Percentiles rank a stretch among this genome's conserved stretches.
These are phyloP conservation scores for Penicillium lagena DNA, from an alignment of 495 filamentous ascomycete species.

Conservation along the genomic window DNA sequence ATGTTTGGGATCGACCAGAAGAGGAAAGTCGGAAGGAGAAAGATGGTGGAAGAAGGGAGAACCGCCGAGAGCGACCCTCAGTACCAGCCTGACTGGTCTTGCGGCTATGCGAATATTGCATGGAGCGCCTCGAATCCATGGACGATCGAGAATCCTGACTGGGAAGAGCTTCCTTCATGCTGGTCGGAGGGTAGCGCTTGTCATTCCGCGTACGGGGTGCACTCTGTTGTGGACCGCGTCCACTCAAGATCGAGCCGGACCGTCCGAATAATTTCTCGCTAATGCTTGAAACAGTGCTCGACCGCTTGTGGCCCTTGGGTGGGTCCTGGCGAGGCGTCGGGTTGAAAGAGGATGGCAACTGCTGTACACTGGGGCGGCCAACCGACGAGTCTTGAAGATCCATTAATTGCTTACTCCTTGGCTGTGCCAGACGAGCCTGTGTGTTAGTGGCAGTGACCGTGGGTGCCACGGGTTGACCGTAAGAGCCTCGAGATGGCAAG, in stretches of 20 bases:
- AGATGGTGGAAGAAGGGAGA: slow-evolving; percentile 70
- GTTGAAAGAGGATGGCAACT: slow-evolving; percentile 38
- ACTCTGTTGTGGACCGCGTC: slow-evolving; percentile 36
- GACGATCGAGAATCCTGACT: slow-evolving; percentile 60
- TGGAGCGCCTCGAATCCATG: slow-evolving; percentile 74
- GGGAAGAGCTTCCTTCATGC: slow-evolving; percentile 60
- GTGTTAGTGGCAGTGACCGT: slow-evolving; percentile 85
- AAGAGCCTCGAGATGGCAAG: slow-evolving; percentile 75
- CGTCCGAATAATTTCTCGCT: slow-evolving; percentile 73
- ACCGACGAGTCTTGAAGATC: slow-evolving; percentile 32
- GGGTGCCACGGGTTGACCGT: slow-evolving; percentile 82
- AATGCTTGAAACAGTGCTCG: slow-evolving; percentile 80
- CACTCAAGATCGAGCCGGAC: slow-evolving; percentile 70
- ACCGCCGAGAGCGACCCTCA: slow-evolving; percentile 64
- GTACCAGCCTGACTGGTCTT: slow-evolving; percentile 80
- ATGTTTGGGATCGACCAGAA: slow-evolving; percentile 34
- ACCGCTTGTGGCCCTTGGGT: slow-evolving; percentile 77
- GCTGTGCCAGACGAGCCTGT: slow-evolving; percentile 85
- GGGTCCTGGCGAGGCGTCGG: slow-evolving; percentile 39
- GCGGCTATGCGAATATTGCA: slow-evolving; percentile 66
- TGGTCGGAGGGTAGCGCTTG: slow-evolving; percentile 66
- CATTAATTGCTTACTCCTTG: slow-evolving; percentile 65
- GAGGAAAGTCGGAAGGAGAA: slow-evolving; percentile 59
- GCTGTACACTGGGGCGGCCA: slow-evolving; percentile 56
- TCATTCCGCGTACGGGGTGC: slow-evolving; percentile 28